Evolutionary conservation across 2,329 filamentous ascomycete species (phyloP).

Genomic region (Clarireedia sp.): DNA sequence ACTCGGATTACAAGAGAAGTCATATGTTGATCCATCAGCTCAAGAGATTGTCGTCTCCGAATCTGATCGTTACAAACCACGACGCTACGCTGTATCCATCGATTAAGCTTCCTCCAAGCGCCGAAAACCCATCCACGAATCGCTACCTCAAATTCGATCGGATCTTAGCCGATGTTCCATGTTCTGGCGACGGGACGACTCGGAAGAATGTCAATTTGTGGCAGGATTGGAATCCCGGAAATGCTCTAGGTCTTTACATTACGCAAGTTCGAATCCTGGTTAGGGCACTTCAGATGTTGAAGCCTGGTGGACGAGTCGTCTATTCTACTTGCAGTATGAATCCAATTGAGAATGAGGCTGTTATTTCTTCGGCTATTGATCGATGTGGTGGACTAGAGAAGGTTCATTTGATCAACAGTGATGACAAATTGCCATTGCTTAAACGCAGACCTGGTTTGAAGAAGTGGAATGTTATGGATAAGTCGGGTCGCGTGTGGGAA

Average conservation of each 20-base stretch:
- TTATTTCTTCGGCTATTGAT: conserved; percentile 80
- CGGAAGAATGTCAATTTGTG: conserved; percentile 92
- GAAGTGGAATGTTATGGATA: conserved; percentile 88
- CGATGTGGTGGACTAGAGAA: conserved; percentile 77
- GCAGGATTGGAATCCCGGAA: conserved; percentile 89
- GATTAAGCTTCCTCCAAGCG: conserved; percentile 66
- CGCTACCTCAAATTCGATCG: conserved; percentile 93
- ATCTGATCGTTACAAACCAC: conserved; percentile 94
- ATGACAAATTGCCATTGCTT: conserved; percentile 65
- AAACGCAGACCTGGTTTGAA: conserved; percentile 71
- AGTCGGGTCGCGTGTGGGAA: conserved; percentile 68
- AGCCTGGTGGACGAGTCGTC: conserved; percentile 86
- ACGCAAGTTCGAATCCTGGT: conserved; percentile 88
- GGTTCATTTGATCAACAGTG: conserved; percentile 79
- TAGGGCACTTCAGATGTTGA: conserved; percentile 89
- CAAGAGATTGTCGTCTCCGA: conserved; percentile 92
- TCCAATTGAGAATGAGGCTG: conserved; percentile 92
- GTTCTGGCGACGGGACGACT: conserved; percentile 88
- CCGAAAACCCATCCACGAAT: conserved; percentile 46
- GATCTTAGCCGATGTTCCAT: conserved; percentile 92
- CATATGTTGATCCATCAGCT: conserved; percentile 98
- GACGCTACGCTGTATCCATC: conserved; percentile 94
- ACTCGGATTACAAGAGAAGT: conserved; percentile 90
- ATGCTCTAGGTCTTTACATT: conserved; percentile 75
- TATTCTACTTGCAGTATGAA: conserved; percentile 99